phyloP scores from a whole-genome alignment of 345 rosid genomes.

The Cardamine resedifolia region DNA sequence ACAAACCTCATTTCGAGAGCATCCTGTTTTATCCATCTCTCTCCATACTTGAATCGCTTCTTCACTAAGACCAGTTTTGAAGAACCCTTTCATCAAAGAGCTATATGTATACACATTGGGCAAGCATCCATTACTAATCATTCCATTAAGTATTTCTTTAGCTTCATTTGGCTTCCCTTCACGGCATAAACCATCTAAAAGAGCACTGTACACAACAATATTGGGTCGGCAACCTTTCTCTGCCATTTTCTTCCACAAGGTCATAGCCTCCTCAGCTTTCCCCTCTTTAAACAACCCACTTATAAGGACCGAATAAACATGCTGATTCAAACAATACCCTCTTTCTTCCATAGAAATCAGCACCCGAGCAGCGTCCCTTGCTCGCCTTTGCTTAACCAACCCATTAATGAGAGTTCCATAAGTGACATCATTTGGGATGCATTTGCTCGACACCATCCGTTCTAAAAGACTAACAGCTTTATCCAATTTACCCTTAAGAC shows the following conservation, averaged over 20 bases:
- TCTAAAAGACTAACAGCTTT: slow-evolving; percentile 83
- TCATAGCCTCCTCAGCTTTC: slow-evolving; percentile 59
- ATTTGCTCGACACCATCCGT: slow-evolving; percentile 68
- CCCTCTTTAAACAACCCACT: slow-evolving; percentile 88
- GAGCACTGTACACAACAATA: slow-evolving; percentile 63
- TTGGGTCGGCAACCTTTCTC: slow-evolving; percentile 60
- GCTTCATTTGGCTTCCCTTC: slow-evolving; percentile 77
- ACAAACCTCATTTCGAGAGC: slow-evolving; percentile 51
- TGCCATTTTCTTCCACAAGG: slow-evolving; percentile 59
- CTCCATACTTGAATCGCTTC: slow-evolving; percentile 79
- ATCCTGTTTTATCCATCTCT: slow-evolving; percentile 51
- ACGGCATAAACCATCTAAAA: slow-evolving; percentile 73
- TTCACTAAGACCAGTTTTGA: slow-evolving; percentile 51
- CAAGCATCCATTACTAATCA: slow-evolving; percentile 55
- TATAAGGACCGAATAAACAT: slow-evolving; percentile 68
- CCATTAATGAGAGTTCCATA: slow-evolving; percentile 82
- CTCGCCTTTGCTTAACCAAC: slow-evolving; percentile 70
- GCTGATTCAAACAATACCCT: slow-evolving; percentile 58
- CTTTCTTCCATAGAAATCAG: slow-evolving; percentile 71
- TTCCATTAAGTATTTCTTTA: slow-evolving; percentile 48
- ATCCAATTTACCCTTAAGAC: slow-evolving; percentile 75
- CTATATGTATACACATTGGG: slow-evolving; percentile 88
- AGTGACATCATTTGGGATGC: slow-evolving; percentile 79
- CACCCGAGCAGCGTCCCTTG: slow-evolving; percentile 53
- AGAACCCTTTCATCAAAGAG: slow-evolving; percentile 85